Evolutionary conservation across 1,284 basidiomycete species (phyloP).

Genomic region (Sporisorium scitamineum): DNA sequence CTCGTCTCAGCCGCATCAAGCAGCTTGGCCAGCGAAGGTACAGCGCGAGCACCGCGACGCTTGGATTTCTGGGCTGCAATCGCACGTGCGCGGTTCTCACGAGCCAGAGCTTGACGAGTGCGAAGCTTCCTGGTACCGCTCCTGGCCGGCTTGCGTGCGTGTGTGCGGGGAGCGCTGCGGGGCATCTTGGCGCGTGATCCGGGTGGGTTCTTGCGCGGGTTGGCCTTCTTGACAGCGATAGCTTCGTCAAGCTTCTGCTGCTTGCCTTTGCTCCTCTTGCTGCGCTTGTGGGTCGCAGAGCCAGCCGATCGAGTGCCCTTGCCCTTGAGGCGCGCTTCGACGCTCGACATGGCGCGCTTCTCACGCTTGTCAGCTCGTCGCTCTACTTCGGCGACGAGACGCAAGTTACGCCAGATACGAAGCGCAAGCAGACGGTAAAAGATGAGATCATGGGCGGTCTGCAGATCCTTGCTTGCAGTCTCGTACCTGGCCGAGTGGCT

Average conservation of each 20-base stretch:
- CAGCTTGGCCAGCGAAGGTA: conserved; percentile 65
- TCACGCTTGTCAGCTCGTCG: conserved; percentile 60
- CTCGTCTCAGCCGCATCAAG: conserved; percentile 62
- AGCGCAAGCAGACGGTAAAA: conserved; percentile 63
- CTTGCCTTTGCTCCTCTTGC: conserved; percentile 36
- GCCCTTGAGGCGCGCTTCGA: conserved; percentile 47
- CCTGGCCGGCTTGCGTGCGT: conserved; percentile 46
- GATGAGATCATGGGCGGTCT: conserved; percentile 65
- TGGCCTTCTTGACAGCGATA: conserved; percentile 28
- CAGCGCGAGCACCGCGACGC: conserved; percentile 57
- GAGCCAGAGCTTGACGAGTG: conserved; percentile 30
- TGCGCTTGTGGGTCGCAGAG: conserved; percentile 23
- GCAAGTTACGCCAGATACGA: conserved; percentile 61
- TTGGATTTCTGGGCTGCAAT: conserved; percentile 47
- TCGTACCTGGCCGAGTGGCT: conserved; percentile 65
- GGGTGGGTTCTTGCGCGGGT: conserved; percentile 36
- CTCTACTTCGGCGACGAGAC: conserved; percentile 61
- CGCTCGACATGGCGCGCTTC: conserved; percentile 48
- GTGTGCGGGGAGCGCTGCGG: conserved; percentile 20
- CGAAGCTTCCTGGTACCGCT: conserved; percentile 55
- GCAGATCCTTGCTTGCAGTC: conserved; percentile 63
- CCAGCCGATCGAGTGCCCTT: conserved; percentile 7
- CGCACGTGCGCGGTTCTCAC: conserved; percentile 43
- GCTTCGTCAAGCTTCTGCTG: conserved; percentile 32
- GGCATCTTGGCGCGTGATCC: conserved; percentile 47